Evolutionary conservation across 371 early-diverging fungal genomes (phyloP), one percentile per base, ranked within the genome.

Genomic region (Rhizopus microsporus): DNA sequence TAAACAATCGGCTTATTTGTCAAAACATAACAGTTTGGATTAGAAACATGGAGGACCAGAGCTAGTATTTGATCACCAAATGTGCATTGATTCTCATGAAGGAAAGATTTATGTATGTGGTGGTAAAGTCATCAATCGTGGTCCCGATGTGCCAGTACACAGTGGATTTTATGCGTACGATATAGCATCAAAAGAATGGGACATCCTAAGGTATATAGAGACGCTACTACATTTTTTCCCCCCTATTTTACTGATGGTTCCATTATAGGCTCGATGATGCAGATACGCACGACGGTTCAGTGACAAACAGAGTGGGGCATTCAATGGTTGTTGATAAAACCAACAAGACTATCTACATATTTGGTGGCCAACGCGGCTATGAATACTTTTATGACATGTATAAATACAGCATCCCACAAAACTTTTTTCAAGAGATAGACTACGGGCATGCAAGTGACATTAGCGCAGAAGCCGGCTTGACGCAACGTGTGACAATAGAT

Each of bases 1-100:
- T 15, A 17, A 43, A 12, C 13, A 43, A 43, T 8, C 0, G 30
- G 8, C 23, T 15, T 30, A 9, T 51, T 23, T 9, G 31, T 15
- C 23, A n/a, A n/a, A 3, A 45, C 5, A n/a, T 13, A 35, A 15
- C n/a, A 23, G 16, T 9, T 31, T 29, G 31, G 6, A 33, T 42
- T 60, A 76, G 77, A 23, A 40, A 4, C 86, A 91, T 57, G 87
- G 88, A 34, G 98, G 99, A 0, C 98, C 98, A 12, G 86, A 84
- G 42, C 76, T 97, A 9, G 77, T 97, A 15, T 98, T 88, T 62
- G 97, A 98, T 68, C 91, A 96, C 63, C 97, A 98, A 77, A 94
- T 98, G 92, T 88, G 88, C 56, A 74, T 96, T 35, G 97, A 98
- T 61, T 59, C 88, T 4, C 71, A 78, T 4, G 62, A 67, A 8